phyloP scores from a whole-genome alignment of 225 moss, liverwort and hornwort species.

The Bryum argenteum region DNA sequence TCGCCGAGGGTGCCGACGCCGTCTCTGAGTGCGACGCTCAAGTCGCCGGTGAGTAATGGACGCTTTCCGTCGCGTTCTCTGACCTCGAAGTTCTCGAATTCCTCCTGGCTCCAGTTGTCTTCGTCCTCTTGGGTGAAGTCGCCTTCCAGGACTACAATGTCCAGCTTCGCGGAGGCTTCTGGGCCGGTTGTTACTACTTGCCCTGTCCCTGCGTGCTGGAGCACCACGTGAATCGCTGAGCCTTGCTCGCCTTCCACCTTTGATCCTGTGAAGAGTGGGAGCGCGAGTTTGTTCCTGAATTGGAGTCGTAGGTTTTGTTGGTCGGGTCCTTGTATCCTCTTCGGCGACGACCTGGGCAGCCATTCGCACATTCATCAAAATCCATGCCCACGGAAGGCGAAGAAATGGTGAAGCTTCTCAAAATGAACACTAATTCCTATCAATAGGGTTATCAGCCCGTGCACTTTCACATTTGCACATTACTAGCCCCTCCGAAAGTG shows the following conservation, averaged over 20 bases:
- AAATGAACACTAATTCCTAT: too few relatives aligned
- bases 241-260: constrained; percentile 60
- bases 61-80: constrained; percentile 54
- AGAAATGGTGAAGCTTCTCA: too few relatives aligned
- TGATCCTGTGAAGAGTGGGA: constrained; percentile 53
- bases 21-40: constrained; percentile 46
- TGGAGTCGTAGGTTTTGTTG: constrained; percentile 46
- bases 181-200: constrained; percentile 44
- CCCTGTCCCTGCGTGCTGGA: constrained; percentile 46
- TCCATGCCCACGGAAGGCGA: too few relatives aligned
- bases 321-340: constrained; percentile 52
- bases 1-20: constrained; percentile 52
- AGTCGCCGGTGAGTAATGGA: constrained; percentile 49
- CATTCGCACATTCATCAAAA: not conserved
- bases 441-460: too few relatives aligned
- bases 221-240: constrained; percentile 45
- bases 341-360: constrained; percentile 38
- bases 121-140: constrained; percentile 62
- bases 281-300: constrained; percentile 54
- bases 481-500: too few relatives aligned
- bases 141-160: constrained; percentile 56
- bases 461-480: too few relatives aligned
- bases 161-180: constrained; percentile 49
- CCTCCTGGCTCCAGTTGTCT: constrained; percentile 50
- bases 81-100: constrained; percentile 47